phyloP scores from a whole-genome alignment of 345 rosid genomes.

The Hibiscus trionum region DNA sequence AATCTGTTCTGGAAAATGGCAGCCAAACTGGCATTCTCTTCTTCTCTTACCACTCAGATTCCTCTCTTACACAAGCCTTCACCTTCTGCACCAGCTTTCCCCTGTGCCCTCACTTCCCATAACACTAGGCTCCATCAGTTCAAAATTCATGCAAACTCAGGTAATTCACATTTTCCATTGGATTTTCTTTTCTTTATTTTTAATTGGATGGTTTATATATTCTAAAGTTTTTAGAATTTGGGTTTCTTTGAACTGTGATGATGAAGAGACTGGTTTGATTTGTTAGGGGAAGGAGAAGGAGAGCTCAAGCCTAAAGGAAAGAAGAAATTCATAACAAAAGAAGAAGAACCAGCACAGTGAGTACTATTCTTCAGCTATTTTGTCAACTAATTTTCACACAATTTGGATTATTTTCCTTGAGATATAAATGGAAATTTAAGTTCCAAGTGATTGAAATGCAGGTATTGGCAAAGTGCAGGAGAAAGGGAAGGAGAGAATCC shows the following conservation, averaged over 20 bases:
- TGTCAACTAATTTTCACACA: background rate
- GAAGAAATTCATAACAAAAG: conserved; percentile 81
- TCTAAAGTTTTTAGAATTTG: background rate
- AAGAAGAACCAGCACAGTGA: conserved; percentile 84
- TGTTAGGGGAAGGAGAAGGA: conserved; percentile 60
- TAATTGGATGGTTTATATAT: background rate
- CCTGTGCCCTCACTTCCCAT: background rate
- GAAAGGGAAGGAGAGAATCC: conserved; percentile 94
- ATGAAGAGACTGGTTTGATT: background rate
- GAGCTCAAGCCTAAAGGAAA: conserved; percentile 64
- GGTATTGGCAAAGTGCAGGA: conserved; percentile 90
- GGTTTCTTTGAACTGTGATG: background rate
- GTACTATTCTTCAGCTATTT: conserved; percentile 3
- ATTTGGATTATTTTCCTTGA: background rate
- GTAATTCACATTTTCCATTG: conserved; percentile 23
- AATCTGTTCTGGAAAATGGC: background rate
- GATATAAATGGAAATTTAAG: background rate
- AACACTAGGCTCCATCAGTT: conserved; percentile 24
- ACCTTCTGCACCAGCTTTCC: background rate
- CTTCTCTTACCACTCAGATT: conserved; percentile 1
- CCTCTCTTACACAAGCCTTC: conserved; percentile 3
- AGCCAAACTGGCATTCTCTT: conserved; percentile 1
- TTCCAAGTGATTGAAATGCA: conserved; percentile 19
- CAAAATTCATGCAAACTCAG: conserved; percentile 50
- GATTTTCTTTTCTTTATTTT: background rate